phyloP scores from a whole-genome alignment of 805 yeast species.

The Ogataea methanolica region DNA sequence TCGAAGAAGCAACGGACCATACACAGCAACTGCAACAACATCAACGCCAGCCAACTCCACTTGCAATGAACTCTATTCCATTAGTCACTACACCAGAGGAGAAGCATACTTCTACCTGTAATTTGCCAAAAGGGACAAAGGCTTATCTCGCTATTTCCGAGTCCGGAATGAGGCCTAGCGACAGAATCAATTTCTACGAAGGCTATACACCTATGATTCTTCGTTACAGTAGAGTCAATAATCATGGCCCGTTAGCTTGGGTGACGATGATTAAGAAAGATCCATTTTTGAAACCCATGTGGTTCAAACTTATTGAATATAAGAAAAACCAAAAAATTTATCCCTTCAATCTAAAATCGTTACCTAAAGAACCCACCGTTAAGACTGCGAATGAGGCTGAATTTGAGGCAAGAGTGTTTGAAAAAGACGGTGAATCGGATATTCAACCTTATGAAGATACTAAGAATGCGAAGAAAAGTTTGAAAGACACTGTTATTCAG shows the following conservation, averaged over 20 bases:
- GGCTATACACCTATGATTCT: slow-evolving; percentile 40
- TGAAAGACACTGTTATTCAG: background rate
- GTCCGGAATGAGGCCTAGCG: slow-evolving; percentile 26
- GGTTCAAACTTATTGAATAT: slow-evolving; percentile 25
- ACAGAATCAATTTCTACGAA: slow-evolving; percentile 36
- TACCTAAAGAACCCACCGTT: background rate
- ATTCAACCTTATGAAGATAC: slow-evolving; percentile 26
- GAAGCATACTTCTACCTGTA: too few species aligned
- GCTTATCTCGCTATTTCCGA: background rate
- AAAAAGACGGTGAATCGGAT: slow-evolving; percentile 36
- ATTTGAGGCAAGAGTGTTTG: slow-evolving; percentile 30
- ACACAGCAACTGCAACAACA: background rate
- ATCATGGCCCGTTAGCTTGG: slow-evolving; percentile 53
- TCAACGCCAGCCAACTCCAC: background rate
- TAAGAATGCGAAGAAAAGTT: slow-evolving; percentile 7
- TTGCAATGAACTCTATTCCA: too few species aligned
- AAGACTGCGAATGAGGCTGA: slow-evolving; percentile 12
- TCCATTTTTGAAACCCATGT: slow-evolving; percentile 31
- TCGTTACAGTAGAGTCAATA: slow-evolving; percentile 36
- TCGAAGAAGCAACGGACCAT: background rate
- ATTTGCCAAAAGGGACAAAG: background rate
- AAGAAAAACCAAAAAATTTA: slow-evolving; percentile 17
- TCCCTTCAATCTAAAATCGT: background rate
- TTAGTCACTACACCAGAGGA: too few species aligned
- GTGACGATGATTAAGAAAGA: slow-evolving; percentile 45